Base-by-base conservation (phyloP, 306 rosid species). In the Cucurbita argyrosperma region DNA sequence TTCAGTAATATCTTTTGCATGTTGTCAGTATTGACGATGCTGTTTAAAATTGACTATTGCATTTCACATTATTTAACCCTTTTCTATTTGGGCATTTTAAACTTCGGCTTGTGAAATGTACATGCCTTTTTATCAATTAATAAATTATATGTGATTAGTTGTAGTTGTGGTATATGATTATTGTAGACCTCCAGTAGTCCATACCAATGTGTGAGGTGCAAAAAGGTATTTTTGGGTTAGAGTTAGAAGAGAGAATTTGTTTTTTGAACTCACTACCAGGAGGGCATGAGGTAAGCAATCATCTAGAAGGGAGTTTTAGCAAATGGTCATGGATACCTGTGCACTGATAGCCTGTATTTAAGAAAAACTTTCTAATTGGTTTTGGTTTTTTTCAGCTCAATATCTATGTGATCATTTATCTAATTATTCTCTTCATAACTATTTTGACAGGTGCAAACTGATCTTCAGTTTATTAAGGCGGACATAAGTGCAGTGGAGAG, bases 381-480 rank as follows among this genome's bases (percentile, higher is more conserved):
- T 63, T 63, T 63, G 49, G 50, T 39, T 63, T 39, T 39, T 8
- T 63, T 63, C 30, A 40, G 50, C 70, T 16, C 50, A 39, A 2
- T 63, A 40, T 40, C 51, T 64, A 4, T 39, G 9, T 8, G 8
- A 39, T 39, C 30, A 39, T 40, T 39, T 39, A 4, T 45, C 46
- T 68, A 49, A 74, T 43, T 65, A 19, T 53, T 84, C 21, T 49
- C 60, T 19, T 45, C 11, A 13, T 54, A 35, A 38, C 64, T 72
- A 38, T 72, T 54, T 72, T 72, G 52, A 47, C 52, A 94, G 99
- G 91, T 89, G 76, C 97, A 94, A 88, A 80, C 82, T 67, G 96
- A 94, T 85, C 99, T 91, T 75, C 97, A 87, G 77, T 94, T 88
- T 82, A 82, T 94, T 43, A 94, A 94, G 82, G 97, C 89, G 79